Conservation (phyloP, 495 filamentous ascomycete genomes). For the Parathielavia hyrcaniae region DNA sequence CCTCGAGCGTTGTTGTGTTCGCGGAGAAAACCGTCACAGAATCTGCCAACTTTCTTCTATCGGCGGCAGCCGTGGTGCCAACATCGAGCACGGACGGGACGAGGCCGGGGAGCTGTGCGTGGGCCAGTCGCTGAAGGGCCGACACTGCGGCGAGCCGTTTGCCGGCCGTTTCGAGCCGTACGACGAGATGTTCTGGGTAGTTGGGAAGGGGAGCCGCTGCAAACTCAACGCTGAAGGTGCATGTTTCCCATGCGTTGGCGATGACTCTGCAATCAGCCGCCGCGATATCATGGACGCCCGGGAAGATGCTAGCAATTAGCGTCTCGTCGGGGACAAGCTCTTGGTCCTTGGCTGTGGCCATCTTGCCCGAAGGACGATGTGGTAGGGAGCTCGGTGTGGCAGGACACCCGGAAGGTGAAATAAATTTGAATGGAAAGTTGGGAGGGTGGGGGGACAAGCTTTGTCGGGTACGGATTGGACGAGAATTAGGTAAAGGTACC, state of each 20-base stretch:
- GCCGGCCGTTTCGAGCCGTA: background rate
- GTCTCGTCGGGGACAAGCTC: no score
- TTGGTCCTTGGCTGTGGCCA: no score
- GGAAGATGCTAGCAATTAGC: no score
- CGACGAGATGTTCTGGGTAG: background rate
- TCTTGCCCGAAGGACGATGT: no score
- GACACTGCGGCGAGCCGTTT: background rate
- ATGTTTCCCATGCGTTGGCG: background rate
- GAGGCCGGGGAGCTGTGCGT: background rate
- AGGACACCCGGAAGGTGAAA: background rate
- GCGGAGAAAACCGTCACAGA: background rate
- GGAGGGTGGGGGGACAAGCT: no score
- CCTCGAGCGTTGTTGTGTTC: background rate
- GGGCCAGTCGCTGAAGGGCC: background rate
- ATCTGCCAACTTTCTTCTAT: background rate
- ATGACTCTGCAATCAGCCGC: background rate
- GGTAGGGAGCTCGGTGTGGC: no score
- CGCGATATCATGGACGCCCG: no score
- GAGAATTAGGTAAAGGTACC: no score
- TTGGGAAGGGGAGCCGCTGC: background rate
- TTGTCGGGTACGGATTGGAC: no score
- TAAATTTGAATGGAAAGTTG: no score
- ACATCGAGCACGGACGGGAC: background rate
- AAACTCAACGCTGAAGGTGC: background rate
- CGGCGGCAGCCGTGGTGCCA: background rate